phyloP scores from a whole-genome alignment of 176 grass and related monocot genomes.

The Stipa capillata region DNA sequence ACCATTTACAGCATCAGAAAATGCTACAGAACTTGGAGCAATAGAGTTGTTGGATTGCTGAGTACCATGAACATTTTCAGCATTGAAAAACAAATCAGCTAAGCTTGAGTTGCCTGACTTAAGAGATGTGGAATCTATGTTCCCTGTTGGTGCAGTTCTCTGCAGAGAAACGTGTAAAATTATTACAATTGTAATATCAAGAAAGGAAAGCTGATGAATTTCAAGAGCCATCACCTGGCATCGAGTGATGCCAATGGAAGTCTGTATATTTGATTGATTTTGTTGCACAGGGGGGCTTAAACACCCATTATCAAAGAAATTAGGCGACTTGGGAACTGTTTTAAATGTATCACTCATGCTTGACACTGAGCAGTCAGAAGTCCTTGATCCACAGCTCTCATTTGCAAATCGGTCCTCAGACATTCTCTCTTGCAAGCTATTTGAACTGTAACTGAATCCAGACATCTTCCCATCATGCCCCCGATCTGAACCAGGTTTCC shows the following conservation, averaged over 20 bases:
- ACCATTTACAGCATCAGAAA: constrained; percentile 25
- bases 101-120: constrained; percentile 52
- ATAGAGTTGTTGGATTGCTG: background rate
- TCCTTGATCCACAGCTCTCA: constrained; percentile 36
- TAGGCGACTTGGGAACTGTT: constrained; percentile 41
- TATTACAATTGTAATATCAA: constrained; percentile 1
- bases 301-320: constrained; percentile 39
- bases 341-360: constrained; percentile 32
- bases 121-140: constrained; percentile 33
- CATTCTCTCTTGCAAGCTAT: constrained; percentile 46
- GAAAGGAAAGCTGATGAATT: background rate
- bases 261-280: constrained; percentile 13
- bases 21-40: constrained; percentile 21
- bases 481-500: constrained; percentile 82
- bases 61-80: constrained; percentile 8
- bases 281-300: constrained; percentile 23
- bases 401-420: constrained; percentile 48
- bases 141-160: constrained; percentile 49
- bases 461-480: constrained; percentile 61
- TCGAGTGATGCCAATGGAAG: constrained; percentile 8
- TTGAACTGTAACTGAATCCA: constrained; percentile 49
- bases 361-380: constrained; percentile 58
- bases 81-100: constrained; percentile 37
- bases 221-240: constrained; percentile 22
- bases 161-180: constrained; percentile 28